Percentiles rank a stretch among this genome's conserved stretches.
These are phyloP conservation scores for Pseudopithomyces chartarum DNA, from an alignment of 2,329 filamentous ascomycete species.

Conservation along the genomic window DNA sequence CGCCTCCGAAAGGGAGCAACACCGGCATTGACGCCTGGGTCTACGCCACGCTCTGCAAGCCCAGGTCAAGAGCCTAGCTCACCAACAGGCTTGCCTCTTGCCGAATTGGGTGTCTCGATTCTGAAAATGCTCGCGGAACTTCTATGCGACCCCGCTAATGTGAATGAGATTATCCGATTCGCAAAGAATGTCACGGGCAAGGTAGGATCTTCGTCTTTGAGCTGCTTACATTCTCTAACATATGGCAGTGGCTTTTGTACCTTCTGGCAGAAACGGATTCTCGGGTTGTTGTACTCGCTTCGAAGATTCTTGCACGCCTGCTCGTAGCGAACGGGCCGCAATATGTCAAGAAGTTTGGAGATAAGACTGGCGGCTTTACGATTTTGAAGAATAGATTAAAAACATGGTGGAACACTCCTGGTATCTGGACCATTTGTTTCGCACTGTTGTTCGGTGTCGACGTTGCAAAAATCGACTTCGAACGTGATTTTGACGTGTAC, in stretches of 20 bases:
- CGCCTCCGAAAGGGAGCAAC: slow-evolving; percentile 36
- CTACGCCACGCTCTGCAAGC: slow-evolving; percentile 38
- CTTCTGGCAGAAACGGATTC: slow-evolving; percentile 85
- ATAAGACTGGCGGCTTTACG: slow-evolving; percentile 84
- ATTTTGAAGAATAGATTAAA: slow-evolving; percentile 83
- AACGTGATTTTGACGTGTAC: slow-evolving; percentile 74
- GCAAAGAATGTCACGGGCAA: slow-evolving; percentile 94
- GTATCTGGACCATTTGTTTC: slow-evolving; percentile 86
- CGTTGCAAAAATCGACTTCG: slow-evolving; percentile 73
- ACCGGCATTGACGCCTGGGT: slow-evolving; percentile 32
- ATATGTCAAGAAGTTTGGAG: slow-evolving; percentile 84
- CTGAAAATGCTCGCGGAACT: slow-evolving; percentile 78
- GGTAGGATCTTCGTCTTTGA: slow-evolving; percentile 55
- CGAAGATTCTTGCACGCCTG: slow-evolving; percentile 81
- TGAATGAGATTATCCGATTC: slow-evolving; percentile 79
- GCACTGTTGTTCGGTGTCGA: slow-evolving; percentile 86
- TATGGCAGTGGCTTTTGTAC: slow-evolving; percentile 80
- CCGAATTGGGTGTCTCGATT: slow-evolving; percentile 74
- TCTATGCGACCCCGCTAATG: slow-evolving; percentile 74
- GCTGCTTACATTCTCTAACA: slow-evolving; percentile 10
- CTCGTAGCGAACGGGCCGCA: slow-evolving; percentile 79
- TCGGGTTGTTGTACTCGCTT: slow-evolving; percentile 78
- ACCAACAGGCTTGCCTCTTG: slow-evolving; percentile 56
- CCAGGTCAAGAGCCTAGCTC: slow-evolving; percentile 27
- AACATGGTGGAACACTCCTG: slow-evolving; percentile 85